Evolutionary conservation across 2,329 filamentous ascomycete genomes (phyloP).

Genomic region (Aureobasidium sp.): DNA sequence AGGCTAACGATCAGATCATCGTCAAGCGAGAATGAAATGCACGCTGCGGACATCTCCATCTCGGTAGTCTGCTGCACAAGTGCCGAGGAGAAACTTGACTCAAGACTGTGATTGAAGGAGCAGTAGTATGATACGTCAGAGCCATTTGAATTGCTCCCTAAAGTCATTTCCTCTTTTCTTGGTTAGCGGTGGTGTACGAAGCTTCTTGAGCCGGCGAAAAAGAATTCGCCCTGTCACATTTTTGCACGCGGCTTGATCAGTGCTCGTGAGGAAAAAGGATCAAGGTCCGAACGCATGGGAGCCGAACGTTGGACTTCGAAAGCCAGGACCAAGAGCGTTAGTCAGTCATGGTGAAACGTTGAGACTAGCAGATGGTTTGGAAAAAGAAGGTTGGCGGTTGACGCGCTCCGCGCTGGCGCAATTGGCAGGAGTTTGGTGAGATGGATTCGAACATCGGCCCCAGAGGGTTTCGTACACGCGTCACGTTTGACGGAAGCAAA

Average conservation of each 20-base stretch:
- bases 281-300: conserved; percentile 12
- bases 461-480: conserved; percentile 7
- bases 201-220: not conserved
- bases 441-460: conserved; percentile 4
- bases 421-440: conserved; percentile 7
- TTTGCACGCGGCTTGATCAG: conserved; percentile 1
- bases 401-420: conserved; percentile 14
- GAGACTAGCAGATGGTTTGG: conserved; percentile 10
- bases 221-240: conserved; percentile 9
- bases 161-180: not conserved
- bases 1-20: not conserved
- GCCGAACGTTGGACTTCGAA: conserved; percentile 13
- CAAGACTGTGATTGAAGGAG: not conserved
- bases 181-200: not conserved
- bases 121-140: not conserved
- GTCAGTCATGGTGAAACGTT: conserved; percentile 14
- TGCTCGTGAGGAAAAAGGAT: not conserved
- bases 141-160: not conserved
- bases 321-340: conserved; percentile 8
- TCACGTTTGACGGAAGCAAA: not conserved
- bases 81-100: not conserved
- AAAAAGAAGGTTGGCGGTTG: conserved; percentile 17
- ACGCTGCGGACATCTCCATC: conserved; percentile 5
- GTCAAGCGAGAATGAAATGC: not conserved
- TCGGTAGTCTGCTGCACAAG: conserved; percentile 9